Evolutionary conservation across 2,329 filamentous ascomycete genomes (phyloP).

Genomic region (Thelonectria rubi): DNA sequence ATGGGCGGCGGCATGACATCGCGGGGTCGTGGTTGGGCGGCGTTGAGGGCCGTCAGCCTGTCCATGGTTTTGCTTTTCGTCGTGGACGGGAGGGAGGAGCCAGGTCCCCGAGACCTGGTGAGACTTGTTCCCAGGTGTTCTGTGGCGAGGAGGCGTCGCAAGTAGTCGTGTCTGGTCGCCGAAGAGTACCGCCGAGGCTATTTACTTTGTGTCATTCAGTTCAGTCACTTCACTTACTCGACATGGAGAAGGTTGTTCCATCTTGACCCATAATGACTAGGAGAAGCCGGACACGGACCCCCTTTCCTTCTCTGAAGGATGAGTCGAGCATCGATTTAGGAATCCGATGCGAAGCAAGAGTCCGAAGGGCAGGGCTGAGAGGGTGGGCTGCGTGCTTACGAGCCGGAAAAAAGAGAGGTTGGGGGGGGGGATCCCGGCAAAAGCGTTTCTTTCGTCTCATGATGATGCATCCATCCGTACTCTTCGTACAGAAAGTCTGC

Average conservation of each 20-base stretch:
- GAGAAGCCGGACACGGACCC: neutral
- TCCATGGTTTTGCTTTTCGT: neutral
- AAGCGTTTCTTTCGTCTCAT: neutral
- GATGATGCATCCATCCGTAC: neutral
- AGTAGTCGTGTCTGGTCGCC: neutral
- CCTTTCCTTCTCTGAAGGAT: slow-evolving; percentile 3
- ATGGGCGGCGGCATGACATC: neutral
- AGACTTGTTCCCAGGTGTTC: too few species aligned
- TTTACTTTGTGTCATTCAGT: neutral
- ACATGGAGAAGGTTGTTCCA: too few species aligned
- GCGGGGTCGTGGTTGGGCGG: slow-evolving; percentile 10
- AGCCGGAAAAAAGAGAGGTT: neutral
- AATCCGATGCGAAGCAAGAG: neutral
- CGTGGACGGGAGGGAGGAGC: too few species aligned
- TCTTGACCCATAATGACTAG: neutral
- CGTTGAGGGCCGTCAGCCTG: neutral
- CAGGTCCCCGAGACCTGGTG: neutral
- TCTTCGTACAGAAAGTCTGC: too few species aligned
- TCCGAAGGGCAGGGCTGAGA: neutral
- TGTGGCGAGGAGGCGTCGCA: neutral
- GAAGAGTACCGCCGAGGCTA: neutral
- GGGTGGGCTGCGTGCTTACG: neutral
- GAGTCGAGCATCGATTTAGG: slow-evolving; percentile 14
- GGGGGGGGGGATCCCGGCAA: neutral
- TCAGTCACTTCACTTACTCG: too few species aligned